Percentiles rank a stretch among this genome's conserved stretches.
phyloP scores from a whole-genome alignment of 2,329 filamentous ascomycete species.

The Hawksworthiomyces lignivorus region DNA sequence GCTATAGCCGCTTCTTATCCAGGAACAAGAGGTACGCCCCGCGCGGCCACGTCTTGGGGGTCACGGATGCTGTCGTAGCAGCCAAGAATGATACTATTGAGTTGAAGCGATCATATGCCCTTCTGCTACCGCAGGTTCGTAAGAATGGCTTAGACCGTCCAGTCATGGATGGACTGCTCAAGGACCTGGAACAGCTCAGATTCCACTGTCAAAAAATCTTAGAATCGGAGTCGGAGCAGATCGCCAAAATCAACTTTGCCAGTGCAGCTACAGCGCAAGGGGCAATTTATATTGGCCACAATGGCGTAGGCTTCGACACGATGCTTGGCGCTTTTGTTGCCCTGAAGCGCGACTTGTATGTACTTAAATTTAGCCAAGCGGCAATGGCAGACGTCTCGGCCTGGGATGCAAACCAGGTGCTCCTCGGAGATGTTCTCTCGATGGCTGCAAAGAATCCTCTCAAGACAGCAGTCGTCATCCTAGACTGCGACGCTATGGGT shows the following conservation, averaged over 20 bases:
- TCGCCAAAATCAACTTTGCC: neutral
- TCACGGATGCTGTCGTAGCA: neutral
- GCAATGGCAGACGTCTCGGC: neutral
- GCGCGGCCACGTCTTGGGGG: neutral
- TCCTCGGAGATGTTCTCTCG: neutral
- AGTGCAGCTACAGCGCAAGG: neutral
- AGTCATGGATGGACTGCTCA: neutral
- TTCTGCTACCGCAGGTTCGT: neutral
- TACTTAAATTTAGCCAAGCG: neutral
- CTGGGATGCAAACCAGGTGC: neutral
- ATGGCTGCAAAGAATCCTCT: neutral
- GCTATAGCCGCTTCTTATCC: neutral
- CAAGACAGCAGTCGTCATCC: neutral
- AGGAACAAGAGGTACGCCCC: conserved; percentile 2
- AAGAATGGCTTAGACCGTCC: neutral
- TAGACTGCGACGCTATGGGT: conserved; percentile 3
- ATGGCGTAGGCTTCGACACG: neutral
- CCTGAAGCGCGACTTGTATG: neutral
- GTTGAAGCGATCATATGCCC: neutral
- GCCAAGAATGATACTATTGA: neutral
- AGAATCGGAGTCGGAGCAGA: neutral
- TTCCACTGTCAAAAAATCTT: neutral
- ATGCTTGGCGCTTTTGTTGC: neutral
- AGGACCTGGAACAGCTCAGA: neutral
- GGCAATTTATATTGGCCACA: conserved; percentile 4